phyloP scores from a whole-genome alignment of 2,329 filamentous ascomycete genomes.

The Cyclaneusma minus region DNA sequence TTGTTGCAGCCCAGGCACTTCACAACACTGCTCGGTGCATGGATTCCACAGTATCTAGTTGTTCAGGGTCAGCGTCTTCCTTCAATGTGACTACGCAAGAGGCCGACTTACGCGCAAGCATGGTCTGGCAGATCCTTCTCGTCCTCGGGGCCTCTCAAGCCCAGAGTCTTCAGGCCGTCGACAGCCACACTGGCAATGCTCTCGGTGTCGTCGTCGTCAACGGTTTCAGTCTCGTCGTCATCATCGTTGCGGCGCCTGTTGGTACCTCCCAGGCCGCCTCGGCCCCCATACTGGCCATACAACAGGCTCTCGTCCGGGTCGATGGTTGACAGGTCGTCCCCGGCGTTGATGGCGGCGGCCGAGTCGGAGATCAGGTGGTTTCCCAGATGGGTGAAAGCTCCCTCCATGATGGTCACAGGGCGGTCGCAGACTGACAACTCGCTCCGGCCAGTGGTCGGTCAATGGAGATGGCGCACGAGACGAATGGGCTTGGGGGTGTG shows the following conservation, averaged over 20 bases:
- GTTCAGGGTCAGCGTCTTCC: slow-evolving; percentile 12
- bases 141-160: slow-evolving; percentile 50
- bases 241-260: slow-evolving; percentile 57
- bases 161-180: slow-evolving; percentile 54
- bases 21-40: slow-evolving; percentile 87
- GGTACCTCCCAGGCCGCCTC: slow-evolving; percentile 29
- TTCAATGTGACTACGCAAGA: slow-evolving; percentile 4
- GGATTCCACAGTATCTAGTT: slow-evolving; percentile 83
- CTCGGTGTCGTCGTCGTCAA: slow-evolving; percentile 65
- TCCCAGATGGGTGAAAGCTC: slow-evolving; percentile 74
- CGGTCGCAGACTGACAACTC: no score
- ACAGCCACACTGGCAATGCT: slow-evolving; percentile 67
- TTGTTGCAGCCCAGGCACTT: slow-evolving; percentile 93
- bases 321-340: slow-evolving; percentile 55
- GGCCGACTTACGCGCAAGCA: slow-evolving; percentile 71
- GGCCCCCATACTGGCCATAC: slow-evolving; percentile 51
- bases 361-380: slow-evolving; percentile 79
- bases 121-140: slow-evolving; percentile 85
- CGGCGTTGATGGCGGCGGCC: slow-evolving; percentile 75
- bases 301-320: slow-evolving; percentile 71
- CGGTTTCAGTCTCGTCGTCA: slow-evolving; percentile 72
- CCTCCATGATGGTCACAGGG: slow-evolving; percentile 47
- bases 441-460: no score
- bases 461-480: no score
- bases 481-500: no score